Evolutionary conservation across 2,329 filamentous ascomycete species (phyloP), one percentile per base, ranked within the genome.

Genomic region (Pestalotiopsis sp.): DNA sequence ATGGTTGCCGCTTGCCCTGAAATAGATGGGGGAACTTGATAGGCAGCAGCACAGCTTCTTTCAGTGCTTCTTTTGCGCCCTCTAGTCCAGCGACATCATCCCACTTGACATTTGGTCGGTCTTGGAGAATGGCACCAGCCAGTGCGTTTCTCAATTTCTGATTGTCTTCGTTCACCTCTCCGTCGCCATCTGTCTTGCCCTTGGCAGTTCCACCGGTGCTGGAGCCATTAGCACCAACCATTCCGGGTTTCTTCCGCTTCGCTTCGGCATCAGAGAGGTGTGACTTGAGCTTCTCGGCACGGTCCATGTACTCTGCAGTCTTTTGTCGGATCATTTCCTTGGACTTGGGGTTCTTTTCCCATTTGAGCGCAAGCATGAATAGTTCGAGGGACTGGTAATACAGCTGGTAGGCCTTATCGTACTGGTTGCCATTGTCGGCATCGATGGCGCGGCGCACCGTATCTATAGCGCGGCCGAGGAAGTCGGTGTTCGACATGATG

Each of bases 21-120:
- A 99, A 99, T 66, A 99, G 83, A 82, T 97, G 94, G 57, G 96
- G 96, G 77, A 99, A 99, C 81, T 98, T 98, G 81, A 99, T 99
- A 59, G 97, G 96, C 77, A 99, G 83, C 78, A 99, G 93, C 62
- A 99, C 97, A 1, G 96, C 97, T 83, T 99, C 96, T 81, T 99
- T 99, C 73, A 99, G 82, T 17, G 97, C 95, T 78, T 99, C 96
- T 81, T 99, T 99, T 60, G 96, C 96, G 40, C 88, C 89, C 75
- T 99, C 97, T 35, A 99, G 83, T 74, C 96, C 96, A 30, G 97
- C 96, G 68, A 99, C 96, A 79, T 99, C 96, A 79, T 99, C 96
- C 96, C 96, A 99, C 78, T 93, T 92, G 71, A 99, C 90, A 76
- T 99, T 98, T 38, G 97, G 96, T 78, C 97, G 93, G 81, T 99